Base-by-base conservation (phyloP, 129 eudicot genomes). In the Pseudognaphalium luteoalbum region DNA sequence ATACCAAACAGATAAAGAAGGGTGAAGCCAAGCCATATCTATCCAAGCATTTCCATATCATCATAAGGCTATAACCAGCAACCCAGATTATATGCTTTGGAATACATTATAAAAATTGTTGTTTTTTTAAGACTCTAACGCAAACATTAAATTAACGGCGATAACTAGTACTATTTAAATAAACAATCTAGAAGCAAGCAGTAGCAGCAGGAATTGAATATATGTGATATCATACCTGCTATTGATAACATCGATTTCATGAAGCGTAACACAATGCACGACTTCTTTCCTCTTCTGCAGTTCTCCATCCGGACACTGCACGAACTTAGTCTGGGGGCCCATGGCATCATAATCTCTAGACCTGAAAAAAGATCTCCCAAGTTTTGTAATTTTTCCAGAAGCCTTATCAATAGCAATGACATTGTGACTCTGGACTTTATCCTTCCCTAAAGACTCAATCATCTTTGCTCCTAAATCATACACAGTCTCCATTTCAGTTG, bases 311-410 rank as follows among this genome's bases (percentile, higher is more conserved):
- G 62, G 62, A 57, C 62, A 57, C 62, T 57, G 62, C 8, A 57
- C 62, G 15, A 57, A 57, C 62, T 57, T 57, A 57, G 62, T 57
- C 11, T 7, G 11, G 4, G 62, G 62, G 20, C 62, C 62, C 62
- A 57, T 57, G 9, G 62, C 62, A 57, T 57, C 62, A 19, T 57
- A 57, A 57, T 57, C 62, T 57, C 62, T 57, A 57, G 62, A 57
- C 62, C 62, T 57, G 11, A 29, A 57, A 57, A 57, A 57, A 19
- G 62, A 57, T 21, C 62, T 57, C 29, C 62, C 62, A 57, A 57
- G 62, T 57, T 57, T 57, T n/a, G 28, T 57, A 9, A 57, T 57
- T 21, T 57, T 57, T 21, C 62, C 62, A 57, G 62, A 57, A 57
- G 62, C 62, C 62, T 57, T 57, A 20, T 57, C 62, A 57, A 57